A percentile compares a stretch with the other conserved stretches of the same genome.
Conservation (phyloP, 345 rosid species). For the Lepidium didymum region DNA sequence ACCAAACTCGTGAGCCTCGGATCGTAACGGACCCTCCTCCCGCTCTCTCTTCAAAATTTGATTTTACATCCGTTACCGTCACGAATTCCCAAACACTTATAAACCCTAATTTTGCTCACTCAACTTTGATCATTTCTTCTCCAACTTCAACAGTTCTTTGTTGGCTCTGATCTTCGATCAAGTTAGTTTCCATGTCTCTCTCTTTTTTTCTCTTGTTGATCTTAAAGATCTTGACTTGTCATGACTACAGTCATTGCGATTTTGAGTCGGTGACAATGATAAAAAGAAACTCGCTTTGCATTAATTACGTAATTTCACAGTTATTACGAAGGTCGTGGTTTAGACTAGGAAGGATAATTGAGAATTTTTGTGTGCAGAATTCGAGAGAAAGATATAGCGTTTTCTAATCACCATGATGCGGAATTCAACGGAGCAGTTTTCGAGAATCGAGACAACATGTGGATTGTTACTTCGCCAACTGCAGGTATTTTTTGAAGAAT, state of each 20-base stretch:
- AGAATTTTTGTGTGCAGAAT: neutral
- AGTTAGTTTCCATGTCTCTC: neutral
- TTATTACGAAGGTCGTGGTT: neutral
- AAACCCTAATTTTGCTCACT: conserved; percentile 25
- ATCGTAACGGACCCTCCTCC: conserved; percentile 32
- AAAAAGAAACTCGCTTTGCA: neutral
- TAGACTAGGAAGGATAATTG: neutral
- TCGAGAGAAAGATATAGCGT: neutral
- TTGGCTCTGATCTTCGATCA: neutral
- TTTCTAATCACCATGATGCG: conserved; percentile 24
- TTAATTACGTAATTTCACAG: neutral
- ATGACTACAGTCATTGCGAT: neutral
- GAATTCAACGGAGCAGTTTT: conserved; percentile 25
- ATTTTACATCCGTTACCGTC: conserved; percentile 31
- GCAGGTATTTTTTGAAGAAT: conserved; percentile 31
- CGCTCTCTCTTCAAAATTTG: conserved; percentile 33
- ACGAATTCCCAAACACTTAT: conserved; percentile 7
- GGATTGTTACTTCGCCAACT: conserved; percentile 44
- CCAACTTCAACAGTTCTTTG: neutral
- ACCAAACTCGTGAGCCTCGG: neutral
- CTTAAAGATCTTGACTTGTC: neutral
- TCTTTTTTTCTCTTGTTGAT: neutral
- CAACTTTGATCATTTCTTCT: neutral
- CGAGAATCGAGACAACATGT: conserved; percentile 44
- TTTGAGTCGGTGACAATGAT: neutral